Evolutionary conservation across 192 early-diverging fungal genomes (phyloP).

Genomic region (Cetraspora pellucida): DNA sequence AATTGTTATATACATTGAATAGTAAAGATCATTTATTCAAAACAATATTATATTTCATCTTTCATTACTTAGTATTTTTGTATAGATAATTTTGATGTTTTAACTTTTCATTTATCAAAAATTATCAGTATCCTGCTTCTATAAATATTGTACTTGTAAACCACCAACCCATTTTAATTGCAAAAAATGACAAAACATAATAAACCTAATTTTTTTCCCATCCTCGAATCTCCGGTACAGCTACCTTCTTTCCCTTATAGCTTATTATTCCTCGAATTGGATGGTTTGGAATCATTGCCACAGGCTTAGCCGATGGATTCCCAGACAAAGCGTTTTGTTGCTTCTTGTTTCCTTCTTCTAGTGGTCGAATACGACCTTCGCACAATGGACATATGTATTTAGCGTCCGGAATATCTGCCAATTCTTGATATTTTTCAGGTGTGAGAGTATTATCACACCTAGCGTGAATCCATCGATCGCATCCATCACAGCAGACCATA

Average conservation of each 20-base stretch:
- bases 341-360: conserved; percentile 3
- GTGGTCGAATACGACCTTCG: conserved; percentile 38
- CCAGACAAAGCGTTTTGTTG: not conserved
- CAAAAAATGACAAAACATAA: no score
- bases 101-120: no score
- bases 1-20: no score
- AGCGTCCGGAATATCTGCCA: conserved; percentile 51
- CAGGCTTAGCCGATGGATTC: conserved; percentile 33
- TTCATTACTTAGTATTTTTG: no score
- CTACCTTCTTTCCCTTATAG: conserved; percentile 51
- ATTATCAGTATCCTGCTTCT: no score
- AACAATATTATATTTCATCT: no score
- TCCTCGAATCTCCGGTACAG: conserved; percentile 56
- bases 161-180: no score
- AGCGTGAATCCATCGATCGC: conserved; percentile 64
- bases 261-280: conserved; percentile 48
- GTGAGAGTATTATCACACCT: conserved; percentile 57
- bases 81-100: no score
- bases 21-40: no score
- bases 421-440: conserved; percentile 53
- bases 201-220: not conserved
- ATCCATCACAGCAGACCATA: conserved; percentile 66
- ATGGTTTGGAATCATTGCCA: conserved; percentile 23
- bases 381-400: conserved; percentile 63
- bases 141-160: no score